Percentiles rank a stretch among this genome's conserved stretches.
These are phyloP conservation scores for Huntiella decipiens DNA, from an alignment of 2,329 filamentous ascomycete genomes.

Conservation along the genomic window DNA sequence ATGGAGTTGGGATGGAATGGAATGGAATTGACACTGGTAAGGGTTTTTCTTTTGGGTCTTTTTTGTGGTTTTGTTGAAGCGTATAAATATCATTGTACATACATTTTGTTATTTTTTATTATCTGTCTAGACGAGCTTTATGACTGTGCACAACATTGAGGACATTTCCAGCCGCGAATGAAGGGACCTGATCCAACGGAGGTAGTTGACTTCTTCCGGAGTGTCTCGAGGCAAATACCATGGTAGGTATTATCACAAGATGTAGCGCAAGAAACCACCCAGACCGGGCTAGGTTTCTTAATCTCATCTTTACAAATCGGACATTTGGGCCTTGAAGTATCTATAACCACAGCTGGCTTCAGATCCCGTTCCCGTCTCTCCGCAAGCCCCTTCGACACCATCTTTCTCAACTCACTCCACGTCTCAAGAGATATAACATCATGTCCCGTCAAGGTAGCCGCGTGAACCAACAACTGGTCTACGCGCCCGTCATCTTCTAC, in stretches of 20 bases:
- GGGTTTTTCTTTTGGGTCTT: not conserved
- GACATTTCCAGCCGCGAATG: constrained; percentile 8
- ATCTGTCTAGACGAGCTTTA: not conserved
- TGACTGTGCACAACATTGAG: not conserved
- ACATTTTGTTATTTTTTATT: not conserved
- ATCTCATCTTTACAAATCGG: not conserved
- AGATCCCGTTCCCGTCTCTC: not conserved
- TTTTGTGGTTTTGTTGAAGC: not conserved
- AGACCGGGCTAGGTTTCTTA: constrained; percentile 3
- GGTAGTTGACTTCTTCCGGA: not conserved
- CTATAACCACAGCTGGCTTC: too few relatives aligned
- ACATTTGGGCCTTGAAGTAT: not conserved
- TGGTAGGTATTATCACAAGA: constrained; percentile 4
- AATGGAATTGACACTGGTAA: not conserved
- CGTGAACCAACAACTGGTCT: constrained; percentile 36
- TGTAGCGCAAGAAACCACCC: constrained; percentile 4
- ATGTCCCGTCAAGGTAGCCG: constrained; percentile 30
- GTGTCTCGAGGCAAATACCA: constrained; percentile 5
- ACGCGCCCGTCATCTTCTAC: constrained; percentile 27
- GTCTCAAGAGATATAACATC: constrained; percentile 26
- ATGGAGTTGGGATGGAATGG: not conserved
- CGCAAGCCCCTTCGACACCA: not conserved
- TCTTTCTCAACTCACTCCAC: constrained; percentile 5
- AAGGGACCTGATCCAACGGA: constrained; percentile 4
- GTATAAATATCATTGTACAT: not conserved